These are phyloP conservation scores for Trifolium fragiferum DNA, from an alignment of 306 rosid species.

Conservation along the genomic window DNA sequence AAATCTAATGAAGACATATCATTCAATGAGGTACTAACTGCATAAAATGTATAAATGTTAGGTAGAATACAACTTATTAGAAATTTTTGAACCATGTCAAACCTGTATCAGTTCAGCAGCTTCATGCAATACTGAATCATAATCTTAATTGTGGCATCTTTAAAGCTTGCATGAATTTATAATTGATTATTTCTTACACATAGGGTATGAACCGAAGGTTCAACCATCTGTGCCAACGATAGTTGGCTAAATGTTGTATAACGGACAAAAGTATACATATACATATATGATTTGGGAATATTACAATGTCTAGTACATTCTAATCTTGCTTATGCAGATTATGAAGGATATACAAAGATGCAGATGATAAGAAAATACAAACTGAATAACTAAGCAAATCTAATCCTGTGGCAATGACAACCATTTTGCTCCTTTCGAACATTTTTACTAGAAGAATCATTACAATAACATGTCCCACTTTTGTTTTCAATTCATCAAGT, in stretches of 20 bases:
- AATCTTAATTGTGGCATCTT: not conserved
- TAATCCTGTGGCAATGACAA: constrained; percentile 72
- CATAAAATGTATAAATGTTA: too few relatives aligned
- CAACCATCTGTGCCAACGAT: too few relatives aligned
- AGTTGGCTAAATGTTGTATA: not conserved
- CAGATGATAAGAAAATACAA: constrained; percentile 93
- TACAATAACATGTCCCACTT: constrained; percentile 85
- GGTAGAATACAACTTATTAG: too few relatives aligned
- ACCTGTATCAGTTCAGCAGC: too few relatives aligned
- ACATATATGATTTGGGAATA: not conserved
- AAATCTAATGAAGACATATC: too few relatives aligned
- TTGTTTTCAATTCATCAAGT: constrained; percentile 81
- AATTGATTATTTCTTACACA: not conserved
- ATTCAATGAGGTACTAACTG: too few relatives aligned
- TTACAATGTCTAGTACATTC: constrained; percentile 30
- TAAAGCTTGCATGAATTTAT: not conserved
- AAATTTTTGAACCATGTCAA: too few relatives aligned
- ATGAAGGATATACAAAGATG: constrained; percentile 93
- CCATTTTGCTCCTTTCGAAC: constrained; percentile 99
- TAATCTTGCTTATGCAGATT: constrained; percentile 74
- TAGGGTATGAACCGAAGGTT: too few relatives aligned
- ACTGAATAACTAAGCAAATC: constrained; percentile 85
- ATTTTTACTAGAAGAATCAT: constrained; percentile 97
- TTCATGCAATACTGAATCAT: too few relatives aligned
- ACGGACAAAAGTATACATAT: not conserved